Evolutionary conservation across 2,329 filamentous ascomycete species (phyloP), one percentile per base, ranked within the genome.

Genomic region (Balansia obtecta): DNA sequence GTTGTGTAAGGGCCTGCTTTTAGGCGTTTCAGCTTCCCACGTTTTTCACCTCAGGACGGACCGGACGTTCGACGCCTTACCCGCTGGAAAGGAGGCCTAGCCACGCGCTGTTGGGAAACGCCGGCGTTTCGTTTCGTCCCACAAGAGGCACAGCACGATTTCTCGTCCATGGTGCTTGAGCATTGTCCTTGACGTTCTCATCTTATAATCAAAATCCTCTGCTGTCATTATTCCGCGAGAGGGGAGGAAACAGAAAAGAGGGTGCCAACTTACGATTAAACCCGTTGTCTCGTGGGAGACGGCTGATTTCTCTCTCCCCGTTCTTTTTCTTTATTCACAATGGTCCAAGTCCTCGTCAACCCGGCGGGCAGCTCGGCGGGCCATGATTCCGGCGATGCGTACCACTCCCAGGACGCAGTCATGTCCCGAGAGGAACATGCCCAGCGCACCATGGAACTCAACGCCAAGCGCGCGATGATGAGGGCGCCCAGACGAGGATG

Each of bases 401-500:
- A 56, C 55, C 43, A 52, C 53, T 16, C 48, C 43, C 49, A 53
- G 22, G 57, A 55, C 33, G 46, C 45, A 7, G 50, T 38, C 46
- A 64, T 67, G 60, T 64, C 62, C 45, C 61, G 66, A 32, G 71
- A 75, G 51, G 72, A 75, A 48, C 66, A 72, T 50, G 60, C 59
- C 16, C 60, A 63, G 39, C 66, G 64, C 53, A 61, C 66, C 50
- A 65, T 61, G 50, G 70, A 73, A 49, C 59, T 69, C 18, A 65
- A 58, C 54, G 59, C 62, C 43, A 64, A 66, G 56, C 65, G 65
- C 33, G 61, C 60, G 15, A 52, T 62, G 52, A 65, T 67, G 56
- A 67, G 67, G 45, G 55, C 65, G 7, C 71, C 73, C 1, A 64
- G 71, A 41, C 67, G 73, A 40, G 71, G 73, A 15, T 72, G 71